Percentiles rank a stretch among this genome's conserved stretches.
Evolutionary conservation across 805 yeast species (phyloP).

Genomic region (Teunomyces aglyptinius): DNA sequence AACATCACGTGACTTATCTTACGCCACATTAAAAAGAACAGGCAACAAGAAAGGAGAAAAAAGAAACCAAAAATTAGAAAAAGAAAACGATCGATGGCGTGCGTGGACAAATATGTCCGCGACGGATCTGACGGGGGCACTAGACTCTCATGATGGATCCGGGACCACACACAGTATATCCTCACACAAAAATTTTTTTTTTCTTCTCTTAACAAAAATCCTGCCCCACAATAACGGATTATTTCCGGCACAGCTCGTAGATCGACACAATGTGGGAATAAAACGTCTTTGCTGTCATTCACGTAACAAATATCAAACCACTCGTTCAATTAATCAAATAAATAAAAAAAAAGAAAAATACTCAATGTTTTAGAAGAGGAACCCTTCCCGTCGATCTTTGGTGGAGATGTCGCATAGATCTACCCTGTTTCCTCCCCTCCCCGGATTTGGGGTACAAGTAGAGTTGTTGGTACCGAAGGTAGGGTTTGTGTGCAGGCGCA

Average conservation of each 20-base stretch:
- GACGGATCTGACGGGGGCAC: background rate
- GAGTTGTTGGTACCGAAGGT: background rate
- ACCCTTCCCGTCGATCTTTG: background rate
- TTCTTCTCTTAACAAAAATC: too few species aligned
- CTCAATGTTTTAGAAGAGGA: too few species aligned
- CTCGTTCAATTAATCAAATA: too few species aligned
- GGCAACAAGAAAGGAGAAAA: background rate
- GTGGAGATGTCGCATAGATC: background rate
- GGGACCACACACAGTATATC: background rate
- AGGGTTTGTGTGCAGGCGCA: background rate
- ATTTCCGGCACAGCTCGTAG: too few species aligned
- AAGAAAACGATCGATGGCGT: background rate
- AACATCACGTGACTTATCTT: background rate
- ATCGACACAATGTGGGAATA: too few species aligned
- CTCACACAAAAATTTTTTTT: too few species aligned
- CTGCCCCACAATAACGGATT: too few species aligned
- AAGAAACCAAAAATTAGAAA: background rate
- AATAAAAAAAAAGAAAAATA: too few species aligned
- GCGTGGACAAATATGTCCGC: background rate
- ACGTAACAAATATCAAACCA: too few species aligned
- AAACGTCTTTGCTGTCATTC: too few species aligned
- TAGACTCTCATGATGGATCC: background rate
- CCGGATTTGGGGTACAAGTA: slow-evolving; percentile 1
- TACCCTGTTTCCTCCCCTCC: background rate
- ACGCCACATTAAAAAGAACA: background rate